Evolutionary conservation across 768 basidiomycete species (phyloP), one percentile per base, ranked within the genome.

Genomic region (Gloeophyllum trabeum): DNA sequence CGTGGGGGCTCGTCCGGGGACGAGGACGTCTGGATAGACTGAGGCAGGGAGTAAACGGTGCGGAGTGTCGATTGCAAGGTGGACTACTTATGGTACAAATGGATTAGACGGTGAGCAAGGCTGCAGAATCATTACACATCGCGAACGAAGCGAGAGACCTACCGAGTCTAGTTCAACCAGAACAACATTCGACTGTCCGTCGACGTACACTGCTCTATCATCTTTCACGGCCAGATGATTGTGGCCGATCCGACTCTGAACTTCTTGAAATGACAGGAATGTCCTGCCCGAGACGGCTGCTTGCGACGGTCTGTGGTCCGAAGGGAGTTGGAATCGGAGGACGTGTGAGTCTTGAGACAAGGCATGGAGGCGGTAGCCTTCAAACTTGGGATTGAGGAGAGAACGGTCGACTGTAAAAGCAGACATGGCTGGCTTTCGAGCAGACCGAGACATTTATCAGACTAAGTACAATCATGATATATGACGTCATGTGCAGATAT

Each of bases 231-330:
- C 61, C 12, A 92, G 69, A 54, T 92, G 89, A 50, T 92, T 90
- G 58, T 91, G 84, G 13, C 80, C 73, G 45, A 92, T 85, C 39
- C 89, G 69, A 52, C 81, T 85, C 56, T 85, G 81, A 43, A 90
- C 81, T 51, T 91, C 89, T 44, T 85, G 72, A 51, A 89, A 84
- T 2, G 79, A 76, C 18, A 90, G 65, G 5, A 76, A 75, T 0
- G 71, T 63, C 43, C 65, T 70, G 5, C 75, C 74, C 3, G 83
- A 79, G 6, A 71, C 61, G 28, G 79, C 75, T 5, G 74, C 66
- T 66, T 65, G 73, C 50, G 64, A 72, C 54, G 51, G 71, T 55
- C 46, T 61, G 47, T 62, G 58, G 20, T 58, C 54, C n/a, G n/a
- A n/a, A n/a, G n/a, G n/a, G 24, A 88, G 70, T 6, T 58, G 56